Conservation (phyloP, 495 filamentous ascomycete genomes). For the Pyrenopolyporus hunteri region DNA sequence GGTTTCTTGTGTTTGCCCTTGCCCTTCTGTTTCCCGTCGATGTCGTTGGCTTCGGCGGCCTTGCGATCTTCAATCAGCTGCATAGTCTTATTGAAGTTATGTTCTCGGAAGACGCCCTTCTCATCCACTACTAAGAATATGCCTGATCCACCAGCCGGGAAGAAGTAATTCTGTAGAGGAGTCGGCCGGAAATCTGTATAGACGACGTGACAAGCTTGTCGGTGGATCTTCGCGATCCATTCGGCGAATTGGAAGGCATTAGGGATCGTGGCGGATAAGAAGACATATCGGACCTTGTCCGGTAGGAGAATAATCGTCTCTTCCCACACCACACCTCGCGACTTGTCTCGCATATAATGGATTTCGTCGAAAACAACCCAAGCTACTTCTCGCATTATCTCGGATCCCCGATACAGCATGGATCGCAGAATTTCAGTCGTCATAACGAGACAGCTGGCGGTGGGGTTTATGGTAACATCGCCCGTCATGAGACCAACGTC, state of each 20-base stretch:
- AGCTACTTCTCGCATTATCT: constrained; percentile 98
- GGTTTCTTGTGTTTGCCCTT: constrained; percentile 88
- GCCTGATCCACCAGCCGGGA: constrained; percentile 89
- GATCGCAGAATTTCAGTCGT: constrained; percentile 98
- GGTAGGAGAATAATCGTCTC: constrained; percentile 97
- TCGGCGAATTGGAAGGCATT: constrained; percentile 99
- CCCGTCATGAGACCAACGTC: constrained; percentile 99
- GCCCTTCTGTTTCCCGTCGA: constrained; percentile 77
- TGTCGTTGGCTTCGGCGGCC: constrained; percentile 80
- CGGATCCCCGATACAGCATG: constrained; percentile 96
- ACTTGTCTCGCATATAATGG: constrained; percentile 95
- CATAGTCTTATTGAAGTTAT: constrained; percentile 98
- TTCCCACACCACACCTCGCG: constrained; percentile 97
- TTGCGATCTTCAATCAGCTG: constrained; percentile 82
- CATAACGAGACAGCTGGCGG: constrained; percentile 97
- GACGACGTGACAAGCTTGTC: constrained; percentile 96
- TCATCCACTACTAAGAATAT: constrained; percentile 96
- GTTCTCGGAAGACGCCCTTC: constrained; percentile 90
- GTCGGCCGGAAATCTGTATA: constrained; percentile 98
- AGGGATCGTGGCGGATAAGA: constrained; percentile 97
- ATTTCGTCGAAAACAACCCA: constrained; percentile 99
- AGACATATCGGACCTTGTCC: constrained; percentile 98
- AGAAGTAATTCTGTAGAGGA: constrained; percentile 96
- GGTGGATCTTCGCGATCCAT: constrained; percentile 97
- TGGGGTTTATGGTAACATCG: constrained; percentile 98